Evolutionary conservation across 192 early-diverging fungal species (phyloP).

Genomic region (Cladochytrium replicatum): DNA sequence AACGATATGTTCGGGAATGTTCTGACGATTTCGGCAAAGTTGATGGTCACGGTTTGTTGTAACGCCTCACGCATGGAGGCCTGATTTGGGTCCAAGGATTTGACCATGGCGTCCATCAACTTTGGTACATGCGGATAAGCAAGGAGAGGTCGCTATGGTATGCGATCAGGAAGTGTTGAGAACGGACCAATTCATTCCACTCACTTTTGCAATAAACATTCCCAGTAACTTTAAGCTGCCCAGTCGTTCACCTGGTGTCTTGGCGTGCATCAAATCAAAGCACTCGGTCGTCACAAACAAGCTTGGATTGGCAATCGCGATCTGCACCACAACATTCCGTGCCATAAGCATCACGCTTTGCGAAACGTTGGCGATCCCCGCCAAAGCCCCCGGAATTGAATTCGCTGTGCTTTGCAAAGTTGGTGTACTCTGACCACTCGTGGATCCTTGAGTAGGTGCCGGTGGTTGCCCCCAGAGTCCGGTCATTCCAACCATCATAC

Average conservation of each 20-base stretch:
- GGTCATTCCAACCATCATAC: conserved; percentile 47
- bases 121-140: conserved; percentile 49
- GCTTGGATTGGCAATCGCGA: conserved; percentile 52
- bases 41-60: conserved; percentile 52
- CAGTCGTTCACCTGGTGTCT: conserved; percentile 43
- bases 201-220: conserved; percentile 65
- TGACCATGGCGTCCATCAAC: conserved; percentile 70
- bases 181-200: too few species aligned
- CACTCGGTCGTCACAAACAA: conserved; percentile 66
- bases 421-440: too few species aligned
- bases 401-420: not conserved
- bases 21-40: conserved; percentile 41
- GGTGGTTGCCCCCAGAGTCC: conserved; percentile 14
- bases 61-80: conserved; percentile 60
- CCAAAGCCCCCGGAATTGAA: not conserved
- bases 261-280: conserved; percentile 63
- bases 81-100: conserved; percentile 69
- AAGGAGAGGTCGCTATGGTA: conserved; percentile 51
- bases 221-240: conserved; percentile 58
- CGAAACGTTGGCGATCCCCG: not conserved
- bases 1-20: conserved; percentile 64
- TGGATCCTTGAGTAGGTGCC: not conserved
- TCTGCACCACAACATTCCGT: conserved; percentile 59
- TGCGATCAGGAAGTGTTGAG: too few species aligned
- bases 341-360: conserved; percentile 42